phyloP scores from a whole-genome alignment of 768 basidiomycete genomes.

The Mycena olivaceomarginata region DNA sequence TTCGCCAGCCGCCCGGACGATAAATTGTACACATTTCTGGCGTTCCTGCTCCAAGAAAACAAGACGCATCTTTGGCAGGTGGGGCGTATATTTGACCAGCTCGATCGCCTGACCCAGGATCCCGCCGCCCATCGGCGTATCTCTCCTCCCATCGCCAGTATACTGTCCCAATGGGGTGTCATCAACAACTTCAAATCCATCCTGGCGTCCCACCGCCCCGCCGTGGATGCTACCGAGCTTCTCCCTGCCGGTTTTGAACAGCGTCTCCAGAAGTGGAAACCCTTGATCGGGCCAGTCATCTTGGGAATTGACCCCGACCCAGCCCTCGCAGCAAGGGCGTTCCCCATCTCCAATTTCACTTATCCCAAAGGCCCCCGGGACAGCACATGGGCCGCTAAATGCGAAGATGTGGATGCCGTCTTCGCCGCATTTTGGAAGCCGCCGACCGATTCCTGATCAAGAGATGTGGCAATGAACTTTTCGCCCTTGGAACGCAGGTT shows the following conservation, averaged over 20 bases:
- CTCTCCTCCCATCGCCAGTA: constrained; percentile 21
- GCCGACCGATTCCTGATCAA: constrained; percentile 13
- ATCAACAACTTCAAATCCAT: constrained; percentile 33
- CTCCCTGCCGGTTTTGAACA: background rate
- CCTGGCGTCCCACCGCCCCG: constrained; percentile 22
- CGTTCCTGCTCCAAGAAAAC: constrained; percentile 16
- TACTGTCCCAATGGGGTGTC: constrained; percentile 27
- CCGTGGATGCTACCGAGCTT: constrained; percentile 1
- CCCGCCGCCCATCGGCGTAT: constrained; percentile 8
- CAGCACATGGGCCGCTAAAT: constrained; percentile 15
- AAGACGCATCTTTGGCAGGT: constrained; percentile 21
- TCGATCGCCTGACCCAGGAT: constrained; percentile 31
- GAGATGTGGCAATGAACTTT: constrained; percentile 1
- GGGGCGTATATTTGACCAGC: constrained; percentile 31
- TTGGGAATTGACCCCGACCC: background rate
- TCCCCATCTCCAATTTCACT: constrained; percentile 5
- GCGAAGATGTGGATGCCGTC: background rate
- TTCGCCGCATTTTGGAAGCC: constrained; percentile 30
- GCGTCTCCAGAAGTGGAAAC: constrained; percentile 22
- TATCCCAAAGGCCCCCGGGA: constrained; percentile 29
- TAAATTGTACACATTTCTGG: constrained; percentile 15
- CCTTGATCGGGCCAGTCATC: background rate
- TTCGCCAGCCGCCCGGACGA: background rate
- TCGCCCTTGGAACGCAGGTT: background rate
- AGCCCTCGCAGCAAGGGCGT: background rate